Conservation (phyloP, 2,329 filamentous ascomycete species). For the Cyanodermella asteris region DNA sequence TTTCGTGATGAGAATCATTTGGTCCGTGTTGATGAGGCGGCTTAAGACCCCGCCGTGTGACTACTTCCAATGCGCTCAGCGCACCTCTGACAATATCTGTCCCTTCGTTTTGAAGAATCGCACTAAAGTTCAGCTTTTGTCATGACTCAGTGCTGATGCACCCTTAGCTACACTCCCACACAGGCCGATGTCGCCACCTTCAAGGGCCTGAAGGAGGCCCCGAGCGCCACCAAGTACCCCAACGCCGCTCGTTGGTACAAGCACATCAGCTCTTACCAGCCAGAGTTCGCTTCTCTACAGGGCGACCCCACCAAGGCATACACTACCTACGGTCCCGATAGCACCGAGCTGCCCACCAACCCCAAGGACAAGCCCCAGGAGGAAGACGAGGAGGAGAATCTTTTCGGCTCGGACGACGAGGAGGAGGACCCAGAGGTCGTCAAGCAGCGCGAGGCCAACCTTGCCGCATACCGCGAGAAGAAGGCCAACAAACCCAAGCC, state of each 20-base stretch:
- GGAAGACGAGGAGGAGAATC: constrained; percentile 72
- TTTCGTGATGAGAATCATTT: constrained; percentile 62
- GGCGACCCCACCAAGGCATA: constrained; percentile 79
- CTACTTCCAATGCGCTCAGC: constrained; percentile 49
- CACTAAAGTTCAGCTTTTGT: constrained; percentile 7
- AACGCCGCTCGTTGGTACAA: constrained; percentile 96
- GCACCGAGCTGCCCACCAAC: constrained; percentile 55
- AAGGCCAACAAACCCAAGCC: constrained; percentile 85
- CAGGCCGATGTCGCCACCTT: constrained; percentile 93
- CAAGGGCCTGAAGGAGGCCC: constrained; percentile 63
- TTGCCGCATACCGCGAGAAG: constrained; percentile 91
- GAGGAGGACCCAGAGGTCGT: constrained; percentile 80
- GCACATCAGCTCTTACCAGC: constrained; percentile 83
- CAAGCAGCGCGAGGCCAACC: constrained; percentile 64
- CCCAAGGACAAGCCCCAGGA: constrained; percentile 51
- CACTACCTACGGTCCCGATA: constrained; percentile 80
- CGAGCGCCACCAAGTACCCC: constrained; percentile 71
- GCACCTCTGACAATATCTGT: constrained; percentile 44
- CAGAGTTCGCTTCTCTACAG: constrained; percentile 74
- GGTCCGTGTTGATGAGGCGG: constrained; percentile 91
- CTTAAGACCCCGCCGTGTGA: constrained; percentile 77
- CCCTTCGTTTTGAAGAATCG: constrained; percentile 8
- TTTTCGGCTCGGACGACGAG: constrained; percentile 85
- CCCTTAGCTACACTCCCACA: constrained; percentile 40
- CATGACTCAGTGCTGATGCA: constrained; percentile 9